A percentile compares a stretch with the other conserved stretches of the same genome.
phyloP scores from a whole-genome alignment of 176 grass and related monocot species.

The Otatea glauca region DNA sequence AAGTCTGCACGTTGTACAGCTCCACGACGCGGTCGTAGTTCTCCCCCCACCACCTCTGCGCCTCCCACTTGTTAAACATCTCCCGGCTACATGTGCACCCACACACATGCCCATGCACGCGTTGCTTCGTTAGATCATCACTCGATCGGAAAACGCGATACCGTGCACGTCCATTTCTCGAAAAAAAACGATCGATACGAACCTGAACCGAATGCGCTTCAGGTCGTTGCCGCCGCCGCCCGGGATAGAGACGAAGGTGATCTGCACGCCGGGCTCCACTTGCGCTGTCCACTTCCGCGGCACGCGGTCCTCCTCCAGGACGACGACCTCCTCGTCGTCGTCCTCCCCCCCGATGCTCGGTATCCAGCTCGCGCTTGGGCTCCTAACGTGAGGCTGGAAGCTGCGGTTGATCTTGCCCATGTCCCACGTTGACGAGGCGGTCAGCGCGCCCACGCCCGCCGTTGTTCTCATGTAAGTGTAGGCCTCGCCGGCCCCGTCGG shows the following conservation, averaged over 20 bases:
- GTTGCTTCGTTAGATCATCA: background rate
- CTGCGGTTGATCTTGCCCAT: conserved; percentile 32
- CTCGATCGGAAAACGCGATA: background rate
- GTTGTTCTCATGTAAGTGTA: conserved; percentile 52
- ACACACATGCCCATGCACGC: background rate
- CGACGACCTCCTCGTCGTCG: conserved; percentile 30
- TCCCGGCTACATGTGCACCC: conserved; percentile 57
- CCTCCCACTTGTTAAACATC: conserved; percentile 99
- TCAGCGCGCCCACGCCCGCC: conserved; percentile 9
- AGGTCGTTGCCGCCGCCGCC: conserved; percentile 89
- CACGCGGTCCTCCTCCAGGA: conserved; percentile 72
- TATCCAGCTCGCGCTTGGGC: conserved; percentile 54
- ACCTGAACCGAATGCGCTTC: conserved; percentile 99
- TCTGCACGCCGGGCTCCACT: conserved; percentile 97
- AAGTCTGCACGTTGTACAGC: conserved; percentile 98
- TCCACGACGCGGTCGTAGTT: conserved; percentile 99
- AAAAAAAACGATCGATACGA: background rate
- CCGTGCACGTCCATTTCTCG: background rate
- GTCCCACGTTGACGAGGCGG: conserved; percentile 65
- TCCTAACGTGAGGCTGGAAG: conserved; percentile 55
- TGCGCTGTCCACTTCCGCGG: conserved; percentile 95
- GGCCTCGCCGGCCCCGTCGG: conserved; percentile 48
- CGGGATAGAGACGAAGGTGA: conserved; percentile 92
- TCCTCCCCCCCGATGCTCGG: conserved; percentile 49
- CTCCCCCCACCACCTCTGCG: conserved; percentile 99